Base-by-base conservation (phyloP, 1,139 yeast genomes). In the Saccharomyces hybrid region DNA sequence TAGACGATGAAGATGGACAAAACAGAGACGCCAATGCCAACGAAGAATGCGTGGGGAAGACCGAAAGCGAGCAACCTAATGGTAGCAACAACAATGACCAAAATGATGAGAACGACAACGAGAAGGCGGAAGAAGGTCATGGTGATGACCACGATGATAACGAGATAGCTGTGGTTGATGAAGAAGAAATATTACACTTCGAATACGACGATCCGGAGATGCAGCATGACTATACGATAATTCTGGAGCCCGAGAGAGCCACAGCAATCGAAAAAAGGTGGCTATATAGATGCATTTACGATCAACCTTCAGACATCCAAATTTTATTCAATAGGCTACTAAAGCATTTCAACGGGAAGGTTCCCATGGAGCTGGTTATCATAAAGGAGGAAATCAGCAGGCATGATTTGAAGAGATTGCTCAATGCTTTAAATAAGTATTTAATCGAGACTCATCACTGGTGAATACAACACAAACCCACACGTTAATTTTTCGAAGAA, bases 241-340 rank as follows among this genome's bases (percentile, higher is more conserved):
- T 93, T n/a, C 69, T 83, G 11, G 96, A 91, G 58, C 99, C 99
- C 0, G 93, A 85, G 48, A 75, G 90, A 49, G 95, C 97, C 0
- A 81, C 93, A 0, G 83, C 91, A 0, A 71, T 87, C 31, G 97
- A 95, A 64, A 79, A 95, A 64, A 77, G 87, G 60, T 93, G 98
- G 98, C 82, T 93, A 32, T 79, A 82, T 54, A 87, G 87, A 64
- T 81, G 91, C 46, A 80, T 88, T 4, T 81, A 79, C 51, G 86
- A 83, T 5, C 89, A 88, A 62, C 79, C 93, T 0, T 72, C 81
- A 0, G 95, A 87, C 28, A 71, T 83, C 42, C 80, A 79, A 1
- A 70, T 76, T 0, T 68, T 88, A 2, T 91, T 93, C 69, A 83
- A 85, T 71, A 82, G 81, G 60, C 65, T 90, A 49, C 72, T 85